These are phyloP conservation scores for Ilyonectria destructans DNA, from an alignment of 2,329 filamentous ascomycete species.

Conservation along the genomic window DNA sequence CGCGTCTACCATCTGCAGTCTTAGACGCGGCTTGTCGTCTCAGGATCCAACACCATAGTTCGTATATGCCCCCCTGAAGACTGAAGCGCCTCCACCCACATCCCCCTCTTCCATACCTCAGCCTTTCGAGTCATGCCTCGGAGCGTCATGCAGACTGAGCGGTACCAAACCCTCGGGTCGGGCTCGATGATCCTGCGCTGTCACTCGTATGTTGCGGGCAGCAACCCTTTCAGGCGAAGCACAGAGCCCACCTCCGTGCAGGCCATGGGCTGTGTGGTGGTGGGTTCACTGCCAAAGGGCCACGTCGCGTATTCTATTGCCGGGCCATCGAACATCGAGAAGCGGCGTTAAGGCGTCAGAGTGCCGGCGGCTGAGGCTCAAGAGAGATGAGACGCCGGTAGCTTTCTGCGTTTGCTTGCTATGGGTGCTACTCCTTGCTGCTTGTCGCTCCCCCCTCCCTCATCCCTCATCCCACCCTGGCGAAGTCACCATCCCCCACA, in stretches of 20 bases:
- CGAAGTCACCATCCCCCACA: not conserved
- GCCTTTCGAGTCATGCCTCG: constrained; percentile 37
- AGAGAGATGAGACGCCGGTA: constrained; percentile 31
- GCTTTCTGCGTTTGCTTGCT: not conserved
- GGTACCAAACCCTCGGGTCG: constrained; percentile 53
- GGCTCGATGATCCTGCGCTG: constrained; percentile 37
- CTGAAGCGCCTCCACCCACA: constrained; percentile 32
- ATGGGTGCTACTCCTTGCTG: constrained; percentile 26
- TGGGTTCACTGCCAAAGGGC: constrained; percentile 28
- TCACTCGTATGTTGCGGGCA: constrained; percentile 46
- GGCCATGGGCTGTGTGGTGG: constrained; percentile 20
- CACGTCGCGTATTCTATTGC: constrained; percentile 20
- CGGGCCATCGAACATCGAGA: constrained; percentile 2
- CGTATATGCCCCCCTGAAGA: constrained; percentile 42
- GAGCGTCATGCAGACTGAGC: constrained; percentile 49
- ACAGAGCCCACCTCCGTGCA: constrained; percentile 24
- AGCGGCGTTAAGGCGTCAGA: constrained; percentile 40
- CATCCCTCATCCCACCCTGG: constrained; percentile 1
- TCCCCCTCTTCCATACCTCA: constrained; percentile 28
- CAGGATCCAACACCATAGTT: constrained; percentile 44
- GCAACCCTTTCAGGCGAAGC: constrained; percentile 33
- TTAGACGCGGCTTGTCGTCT: constrained; percentile 45
- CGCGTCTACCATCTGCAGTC: constrained; percentile 41
- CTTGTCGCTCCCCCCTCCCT: not conserved
- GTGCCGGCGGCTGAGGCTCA: constrained; percentile 36